These are phyloP conservation scores for Linnemannia exigua DNA, from an alignment of 192 early-diverging fungal species.

Conservation along the genomic window DNA sequence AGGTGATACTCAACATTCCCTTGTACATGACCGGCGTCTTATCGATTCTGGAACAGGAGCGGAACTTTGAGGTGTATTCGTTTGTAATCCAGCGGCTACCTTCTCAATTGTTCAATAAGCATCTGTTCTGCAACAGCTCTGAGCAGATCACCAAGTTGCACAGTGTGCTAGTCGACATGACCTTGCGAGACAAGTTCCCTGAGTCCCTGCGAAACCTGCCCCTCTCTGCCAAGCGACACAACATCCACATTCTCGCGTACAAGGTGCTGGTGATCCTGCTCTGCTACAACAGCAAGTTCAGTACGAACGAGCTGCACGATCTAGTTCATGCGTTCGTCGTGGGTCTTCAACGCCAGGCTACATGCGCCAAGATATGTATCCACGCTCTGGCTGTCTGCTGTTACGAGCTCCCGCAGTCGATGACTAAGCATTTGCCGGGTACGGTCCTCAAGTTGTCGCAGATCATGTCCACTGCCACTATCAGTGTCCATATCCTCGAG, in stretches of 20 bases:
- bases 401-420: constrained; percentile 83
- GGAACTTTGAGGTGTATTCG: constrained; percentile 79
- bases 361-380: constrained; percentile 83
- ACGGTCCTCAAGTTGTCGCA: constrained; percentile 85
- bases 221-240: constrained; percentile 69
- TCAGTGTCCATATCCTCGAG: constrained; percentile 91
- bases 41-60: constrained; percentile 74
- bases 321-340: constrained; percentile 80
- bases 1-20: constrained; percentile 58
- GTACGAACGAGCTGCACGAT: constrained; percentile 76
- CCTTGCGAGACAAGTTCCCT: constrained; percentile 68
- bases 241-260: constrained; percentile 75
- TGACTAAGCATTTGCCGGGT: constrained; percentile 78
- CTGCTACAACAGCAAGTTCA: constrained; percentile 75
- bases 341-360: constrained; percentile 78
- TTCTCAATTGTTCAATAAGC: constrained; percentile 80
- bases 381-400: constrained; percentile 85
- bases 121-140: constrained; percentile 76
- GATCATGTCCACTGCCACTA: constrained; percentile 81
- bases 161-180: constrained; percentile 68
- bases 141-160: constrained; percentile 68
- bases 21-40: constrained; percentile 72
- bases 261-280: constrained; percentile 77
- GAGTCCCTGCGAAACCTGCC: constrained; percentile 72
- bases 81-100: constrained; percentile 76